These are phyloP conservation scores for Musa balbisiana DNA, from an alignment of 202 grass and related monocot genomes.

Conservation along the genomic window DNA sequence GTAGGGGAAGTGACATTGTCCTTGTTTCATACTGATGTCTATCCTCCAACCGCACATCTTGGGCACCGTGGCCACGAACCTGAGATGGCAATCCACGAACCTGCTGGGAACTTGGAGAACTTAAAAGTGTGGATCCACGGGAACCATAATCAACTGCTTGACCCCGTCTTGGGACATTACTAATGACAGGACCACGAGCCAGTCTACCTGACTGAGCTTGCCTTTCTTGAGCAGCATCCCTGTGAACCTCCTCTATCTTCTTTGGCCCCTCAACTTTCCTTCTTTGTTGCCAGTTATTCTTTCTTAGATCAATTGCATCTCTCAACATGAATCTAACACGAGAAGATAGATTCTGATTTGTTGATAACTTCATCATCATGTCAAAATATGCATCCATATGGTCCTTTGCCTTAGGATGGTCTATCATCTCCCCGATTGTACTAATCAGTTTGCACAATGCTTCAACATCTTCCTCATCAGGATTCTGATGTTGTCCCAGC, in stretches of 20 bases:
- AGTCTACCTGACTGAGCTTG: conserved; percentile 74
- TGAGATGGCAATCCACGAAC: conserved; percentile 44
- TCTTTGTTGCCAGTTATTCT: conserved; percentile 94
- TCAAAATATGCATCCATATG: conserved; percentile 97
- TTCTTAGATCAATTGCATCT: conserved; percentile 94
- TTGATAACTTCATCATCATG: conserved; percentile 56
- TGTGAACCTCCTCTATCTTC: conserved; percentile 97
- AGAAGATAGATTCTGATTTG: conserved; percentile 64
- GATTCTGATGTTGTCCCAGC: conserved; percentile 52
- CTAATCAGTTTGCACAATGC: conserved; percentile 97
- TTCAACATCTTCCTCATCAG: conserved; percentile 89
- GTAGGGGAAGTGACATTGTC: conserved; percentile 48
- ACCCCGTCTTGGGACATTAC: conserved; percentile 49
- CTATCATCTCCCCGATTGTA: conserved; percentile 98
- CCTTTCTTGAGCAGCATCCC: conserved; percentile 90
- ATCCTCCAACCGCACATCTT: conserved; percentile 58
- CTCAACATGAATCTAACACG: conserved; percentile 82
- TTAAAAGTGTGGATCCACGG: conserved; percentile 40
- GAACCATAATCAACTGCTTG: conserved; percentile 49
- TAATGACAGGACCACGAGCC: conserved; percentile 57
- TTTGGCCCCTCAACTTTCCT: conserved; percentile 96
- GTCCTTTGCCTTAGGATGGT: conserved; percentile 83
- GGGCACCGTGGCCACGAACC: conserved; percentile 40
- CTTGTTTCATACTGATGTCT: conserved; percentile 48
- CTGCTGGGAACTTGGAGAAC: conserved; percentile 64